Evolutionary conservation across 306 rosid species (phyloP), one percentile per base, ranked within the genome.

Genomic region (Prunus davidiana): DNA sequence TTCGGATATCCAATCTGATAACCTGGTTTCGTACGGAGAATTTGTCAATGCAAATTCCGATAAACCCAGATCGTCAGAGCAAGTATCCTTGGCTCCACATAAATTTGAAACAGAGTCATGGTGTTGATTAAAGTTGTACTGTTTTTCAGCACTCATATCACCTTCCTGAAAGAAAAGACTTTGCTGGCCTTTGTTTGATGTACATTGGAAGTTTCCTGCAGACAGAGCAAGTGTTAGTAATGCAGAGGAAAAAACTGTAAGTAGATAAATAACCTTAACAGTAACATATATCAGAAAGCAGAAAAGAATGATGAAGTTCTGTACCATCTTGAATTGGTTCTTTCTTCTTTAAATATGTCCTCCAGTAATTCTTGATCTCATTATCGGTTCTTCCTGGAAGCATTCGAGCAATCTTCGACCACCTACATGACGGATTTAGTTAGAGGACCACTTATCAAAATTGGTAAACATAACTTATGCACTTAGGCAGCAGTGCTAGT

Each of bases 311-410:
- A 8, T 19, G 25, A 56, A 56, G 28, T 12, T 1, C 76, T 61
- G 43, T 30, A 61, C 63, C 80, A 78, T 74, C 81, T 68, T 75
- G 80, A 52, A 46, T 71, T 78, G 74, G 81, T 77, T 75, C 16
- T 76, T 57, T 82, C 75, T 88, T 90, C 13, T 78, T 81, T 12
- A 87, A 79, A 80, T 82, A 80, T 41, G 86, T 85, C 82, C 90
- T 89, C 96, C 91, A 93, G 63, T 87, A 84, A 60, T 93, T 91
- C 82, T 93, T 91, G 65, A 93, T 85, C 82, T 86, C 87, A 74
- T 91, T 91, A 67, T 89, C 97, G 0, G 94, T 91, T 86, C 92
- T 84, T 76, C 93, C 93, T 0, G 95, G 88, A 63, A 93, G 83
- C 67, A 81, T 82, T 27, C 73, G 79, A 0, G 96, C 93, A 62